Evolutionary conservation across 2,329 filamentous ascomycete species (phyloP), one percentile per base, ranked within the genome.

Genomic region (Aspergillus fumigatiaffinis): DNA sequence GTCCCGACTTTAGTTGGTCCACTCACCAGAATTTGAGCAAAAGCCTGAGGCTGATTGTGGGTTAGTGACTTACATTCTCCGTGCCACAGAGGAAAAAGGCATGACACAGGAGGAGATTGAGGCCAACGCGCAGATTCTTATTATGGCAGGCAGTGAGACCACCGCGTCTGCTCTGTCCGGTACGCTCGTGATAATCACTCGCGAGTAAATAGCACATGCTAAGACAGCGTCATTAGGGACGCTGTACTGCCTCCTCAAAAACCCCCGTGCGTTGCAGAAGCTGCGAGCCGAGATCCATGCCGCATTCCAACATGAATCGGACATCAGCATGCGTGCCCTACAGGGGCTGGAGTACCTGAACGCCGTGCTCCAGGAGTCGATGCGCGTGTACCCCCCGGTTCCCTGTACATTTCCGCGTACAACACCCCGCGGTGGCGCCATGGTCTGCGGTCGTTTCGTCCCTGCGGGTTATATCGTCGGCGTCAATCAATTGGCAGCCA

Each of bases 101-200:
- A 38, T 38, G 35, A 38, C 35, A 17, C 35, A 38, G 35, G 35
- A 38, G 35, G 35, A 38, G 35, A 38, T 38, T 38, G 35, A 38
- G 35, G 35, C 35, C 35, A 38, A 38, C 35, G 35, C 35, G 12
- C 35, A 38, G 35, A 41, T 70, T 12, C 42, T 78, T 23, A 61
- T 78, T 7, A 48, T 72, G 1, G 79, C 76, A 0, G 79, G 79
- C 0, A 72, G 68, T 17, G 78, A 81, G 56, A 81, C 79, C 0
- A 80, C 77, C 0, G 77, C 78, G 0, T 78, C 77, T 0, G 62
- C 72, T 1, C 65, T 81, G 0, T 64, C 70, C 0, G 78, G 76
- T 1, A 61, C 68, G 0, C 35, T 38, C 4, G 3, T 38, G 35
- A 7, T 38, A 38, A 38, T 38, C 17, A 8, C 35, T 17, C 35